Evolutionary conservation across 2,329 filamentous ascomycete species (phyloP), one percentile per base, ranked within the genome.

Genomic region (Dothideomycetes sp.): DNA sequence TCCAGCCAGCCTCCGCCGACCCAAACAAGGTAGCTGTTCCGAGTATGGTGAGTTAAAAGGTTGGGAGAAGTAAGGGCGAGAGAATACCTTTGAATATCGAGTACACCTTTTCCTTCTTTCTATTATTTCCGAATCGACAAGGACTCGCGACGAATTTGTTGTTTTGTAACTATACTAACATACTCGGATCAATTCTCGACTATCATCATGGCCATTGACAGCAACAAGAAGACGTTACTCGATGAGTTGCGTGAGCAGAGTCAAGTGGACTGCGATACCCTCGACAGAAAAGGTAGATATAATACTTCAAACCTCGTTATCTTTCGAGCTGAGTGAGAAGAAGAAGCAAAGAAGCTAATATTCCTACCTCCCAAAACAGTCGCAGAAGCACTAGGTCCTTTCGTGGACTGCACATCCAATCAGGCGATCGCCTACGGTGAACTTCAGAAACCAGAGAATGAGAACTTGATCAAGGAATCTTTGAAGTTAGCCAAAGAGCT

Each of bases 371-470:
- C 18, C 5, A 5, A 5, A 16, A 18, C 18, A 44, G 45, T 44
- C 24, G 45, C 45, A 15, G 25, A 41, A n/a, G 20, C 32, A 23
- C 37, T 47, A 15, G 45, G 45, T 12, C 45, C 45, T 6, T 47
- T 47, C 17, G 45, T 44, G 2, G 41, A 47, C 33, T 47, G 45
- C 24, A 47, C 45, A 16, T 47, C 45, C 3, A 47, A 47, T 18
- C 18, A 47, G 41, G 45, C 45, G n/a, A 44, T 47, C 8, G 41
- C 38, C 6, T 35, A 36, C 23, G 16, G 29, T 7, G 45, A 47
- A 24, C 12, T 42, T 6, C 37, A 39, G 15, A 42, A 41, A 20
- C 37, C 45, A 16, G 11, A 41, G 23, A 43, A 44, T 18, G 33
- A 31, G 30, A 11, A 28, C 23, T 31, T 47, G 3, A 22, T 47